Evolutionary conservation across 495 filamentous ascomycete species (phyloP).

Genomic region (Chaetomium tenue): DNA sequence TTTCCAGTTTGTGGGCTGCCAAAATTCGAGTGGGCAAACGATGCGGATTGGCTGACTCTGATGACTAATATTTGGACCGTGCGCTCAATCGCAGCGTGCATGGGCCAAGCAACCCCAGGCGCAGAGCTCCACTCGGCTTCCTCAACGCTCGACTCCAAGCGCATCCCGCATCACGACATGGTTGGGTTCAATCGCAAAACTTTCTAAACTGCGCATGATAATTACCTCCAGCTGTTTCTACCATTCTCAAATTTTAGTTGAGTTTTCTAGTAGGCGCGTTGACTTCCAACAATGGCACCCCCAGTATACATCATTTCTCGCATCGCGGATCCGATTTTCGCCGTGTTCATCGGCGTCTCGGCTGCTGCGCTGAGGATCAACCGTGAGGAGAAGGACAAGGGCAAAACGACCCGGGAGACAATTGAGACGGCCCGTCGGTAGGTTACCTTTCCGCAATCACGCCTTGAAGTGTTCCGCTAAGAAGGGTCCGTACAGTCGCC

Average conservation of each 20-base stretch:
- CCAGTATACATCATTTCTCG: constrained; percentile 61
- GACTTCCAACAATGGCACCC: constrained; percentile 44
- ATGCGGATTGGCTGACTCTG: constrained; percentile 17
- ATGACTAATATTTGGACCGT: constrained; percentile 36
- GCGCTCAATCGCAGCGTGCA: constrained; percentile 4
- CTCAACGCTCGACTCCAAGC: neutral
- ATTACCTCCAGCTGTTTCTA: neutral
- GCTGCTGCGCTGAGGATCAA: constrained; percentile 69
- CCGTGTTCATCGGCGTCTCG: constrained; percentile 67
- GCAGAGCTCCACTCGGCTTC: neutral
- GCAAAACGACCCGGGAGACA: constrained; percentile 52
- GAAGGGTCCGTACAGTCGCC: constrained; percentile 24
- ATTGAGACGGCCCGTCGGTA: constrained; percentile 51
- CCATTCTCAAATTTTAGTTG: neutral
- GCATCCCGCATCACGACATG: neutral
- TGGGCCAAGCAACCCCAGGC: neutral
- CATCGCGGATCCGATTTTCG: constrained; percentile 81
- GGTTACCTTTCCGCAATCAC: neutral
- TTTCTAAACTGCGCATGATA: too few species aligned
- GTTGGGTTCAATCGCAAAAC: too few species aligned
- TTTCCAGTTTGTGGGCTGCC: constrained; percentile 42
- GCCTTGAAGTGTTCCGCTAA: neutral
- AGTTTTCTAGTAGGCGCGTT: neutral
- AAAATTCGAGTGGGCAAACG: constrained; percentile 39
- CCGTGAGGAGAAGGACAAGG: constrained; percentile 76